Evolutionary conservation across 2,329 filamentous ascomycete genomes (phyloP).

Genomic region (Sporothrix inflata): DNA sequence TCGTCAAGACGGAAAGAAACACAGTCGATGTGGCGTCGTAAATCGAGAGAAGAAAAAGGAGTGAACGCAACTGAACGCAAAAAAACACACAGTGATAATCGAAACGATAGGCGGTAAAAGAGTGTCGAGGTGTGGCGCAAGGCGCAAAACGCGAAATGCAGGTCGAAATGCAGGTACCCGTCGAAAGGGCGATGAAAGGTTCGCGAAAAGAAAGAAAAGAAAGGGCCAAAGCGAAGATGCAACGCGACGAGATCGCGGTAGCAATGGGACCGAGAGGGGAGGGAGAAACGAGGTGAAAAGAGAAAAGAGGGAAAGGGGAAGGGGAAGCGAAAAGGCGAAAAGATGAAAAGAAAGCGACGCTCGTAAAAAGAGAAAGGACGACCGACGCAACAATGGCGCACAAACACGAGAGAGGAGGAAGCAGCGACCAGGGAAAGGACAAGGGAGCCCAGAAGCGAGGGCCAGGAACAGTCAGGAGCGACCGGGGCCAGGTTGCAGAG

Average conservation of each 20-base stretch:
- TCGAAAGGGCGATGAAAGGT: background rate
- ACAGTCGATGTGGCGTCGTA: background rate
- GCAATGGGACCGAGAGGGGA: background rate
- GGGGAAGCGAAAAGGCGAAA: background rate
- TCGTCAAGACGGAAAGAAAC: slow-evolving; percentile 15
- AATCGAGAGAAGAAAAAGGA: no score
- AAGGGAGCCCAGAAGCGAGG: slow-evolving; percentile 14
- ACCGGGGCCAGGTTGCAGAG: background rate
- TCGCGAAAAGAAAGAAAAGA: background rate
- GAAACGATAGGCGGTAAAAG: background rate
- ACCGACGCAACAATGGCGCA: background rate
- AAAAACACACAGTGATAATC: background rate
- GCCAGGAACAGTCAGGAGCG: slow-evolving; percentile 21
- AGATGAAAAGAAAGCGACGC: background rate
- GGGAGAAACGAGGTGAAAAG: background rate
- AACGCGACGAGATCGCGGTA: slow-evolving; percentile 15
- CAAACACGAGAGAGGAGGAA: background rate
- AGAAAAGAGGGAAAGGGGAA: background rate
- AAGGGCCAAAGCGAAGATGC: slow-evolving; percentile 17
- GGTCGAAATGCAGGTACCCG: slow-evolving; percentile 20
- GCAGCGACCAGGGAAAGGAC: slow-evolving; percentile 2
- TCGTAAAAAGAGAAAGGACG: background rate
- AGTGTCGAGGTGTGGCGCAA: background rate
- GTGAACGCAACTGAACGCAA: background rate
- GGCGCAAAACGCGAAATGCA: background rate